Percentiles rank a stretch among this genome's conserved stretches.
Evolutionary conservation across 331 rosid genomes (phyloP).

Genomic region (Stylosanthes scabra): DNA sequence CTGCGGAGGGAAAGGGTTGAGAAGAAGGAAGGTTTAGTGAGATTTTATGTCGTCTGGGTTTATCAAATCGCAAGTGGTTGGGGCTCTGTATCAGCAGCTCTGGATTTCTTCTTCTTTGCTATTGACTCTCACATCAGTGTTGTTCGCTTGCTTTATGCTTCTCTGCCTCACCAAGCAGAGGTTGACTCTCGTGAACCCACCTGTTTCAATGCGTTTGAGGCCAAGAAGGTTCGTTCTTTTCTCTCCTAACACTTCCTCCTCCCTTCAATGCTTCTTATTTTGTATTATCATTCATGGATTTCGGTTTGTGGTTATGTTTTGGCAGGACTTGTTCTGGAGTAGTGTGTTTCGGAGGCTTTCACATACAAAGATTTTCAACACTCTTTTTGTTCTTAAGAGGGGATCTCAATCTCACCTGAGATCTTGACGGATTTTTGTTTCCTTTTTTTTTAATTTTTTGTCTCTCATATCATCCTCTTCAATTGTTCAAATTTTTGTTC

Average conservation of each 20-base stretch:
- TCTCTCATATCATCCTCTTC: too few species aligned
- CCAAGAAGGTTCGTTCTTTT: constrained; percentile 56
- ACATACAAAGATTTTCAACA: constrained; percentile 58
- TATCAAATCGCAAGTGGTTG: constrained; percentile 55
- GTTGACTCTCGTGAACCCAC: constrained; percentile 40
- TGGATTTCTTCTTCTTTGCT: constrained; percentile 36
- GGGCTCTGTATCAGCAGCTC: constrained; percentile 72
- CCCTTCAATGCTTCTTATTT: background rate
- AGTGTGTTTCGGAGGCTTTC: constrained; percentile 70
- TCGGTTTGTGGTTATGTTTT: background rate
- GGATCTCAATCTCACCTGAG: constrained; percentile 59
- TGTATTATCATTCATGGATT: too few species aligned
- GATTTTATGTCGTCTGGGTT: constrained; percentile 93
- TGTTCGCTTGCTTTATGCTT: constrained; percentile 41
- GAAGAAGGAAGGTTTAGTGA: constrained; percentile 32
- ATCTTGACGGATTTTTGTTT: constrained; percentile 19
- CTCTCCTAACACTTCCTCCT: too few species aligned
- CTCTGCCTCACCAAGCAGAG: constrained; percentile 47
- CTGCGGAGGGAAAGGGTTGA: constrained; percentile 31
- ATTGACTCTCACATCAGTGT: background rate
- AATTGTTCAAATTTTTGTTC: background rate
- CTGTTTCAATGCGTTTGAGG: constrained; percentile 90
- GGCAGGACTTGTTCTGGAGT: constrained; percentile 84
- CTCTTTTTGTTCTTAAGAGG: constrained; percentile 75
- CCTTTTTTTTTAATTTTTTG: too few species aligned